phyloP scores from a whole-genome alignment of 1,284 basidiomycete genomes.

The Meripilus lineatus region DNA sequence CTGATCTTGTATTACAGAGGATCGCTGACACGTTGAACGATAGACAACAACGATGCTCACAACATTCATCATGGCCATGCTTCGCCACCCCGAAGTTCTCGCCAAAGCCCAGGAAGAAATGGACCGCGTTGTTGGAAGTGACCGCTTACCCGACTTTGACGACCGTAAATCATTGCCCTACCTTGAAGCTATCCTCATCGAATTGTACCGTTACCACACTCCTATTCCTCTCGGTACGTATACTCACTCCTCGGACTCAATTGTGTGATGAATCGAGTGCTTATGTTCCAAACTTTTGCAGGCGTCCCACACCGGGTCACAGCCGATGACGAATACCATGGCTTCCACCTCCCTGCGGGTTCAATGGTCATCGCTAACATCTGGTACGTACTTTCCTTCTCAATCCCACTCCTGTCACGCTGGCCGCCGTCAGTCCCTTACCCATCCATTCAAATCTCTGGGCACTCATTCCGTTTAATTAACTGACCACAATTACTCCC shows the following conservation, averaged over 20 bases:
- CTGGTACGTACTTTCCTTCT: slow-evolving; percentile 27
- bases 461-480: no score
- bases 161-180: slow-evolving; percentile 50
- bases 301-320: slow-evolving; percentile 45
- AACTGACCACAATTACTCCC: no score
- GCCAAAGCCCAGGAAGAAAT: slow-evolving; percentile 50
- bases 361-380: slow-evolving; percentile 45
- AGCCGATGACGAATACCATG: slow-evolving; percentile 45
- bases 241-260: background rate
- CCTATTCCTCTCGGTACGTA: slow-evolving; percentile 19
- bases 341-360: slow-evolving; percentile 41
- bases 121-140: slow-evolving; percentile 41
- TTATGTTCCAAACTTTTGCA: slow-evolving; percentile 1
- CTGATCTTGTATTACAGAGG: no score
- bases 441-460: no score
- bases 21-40: background rate
- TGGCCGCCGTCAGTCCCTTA: no score
- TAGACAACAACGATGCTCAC: slow-evolving; percentile 42
- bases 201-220: slow-evolving; percentile 37
- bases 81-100: slow-evolving; percentile 43
- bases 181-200: slow-evolving; percentile 44
- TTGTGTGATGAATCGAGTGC: no score
- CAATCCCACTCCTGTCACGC: no score
- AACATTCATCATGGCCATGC: slow-evolving; percentile 46
- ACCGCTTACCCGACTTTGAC: slow-evolving; percentile 40